Evolutionary conservation across 1,284 basidiomycete genomes (phyloP), one percentile per base, ranked within the genome.

Genomic region (Cryptococcus floricola): DNA sequence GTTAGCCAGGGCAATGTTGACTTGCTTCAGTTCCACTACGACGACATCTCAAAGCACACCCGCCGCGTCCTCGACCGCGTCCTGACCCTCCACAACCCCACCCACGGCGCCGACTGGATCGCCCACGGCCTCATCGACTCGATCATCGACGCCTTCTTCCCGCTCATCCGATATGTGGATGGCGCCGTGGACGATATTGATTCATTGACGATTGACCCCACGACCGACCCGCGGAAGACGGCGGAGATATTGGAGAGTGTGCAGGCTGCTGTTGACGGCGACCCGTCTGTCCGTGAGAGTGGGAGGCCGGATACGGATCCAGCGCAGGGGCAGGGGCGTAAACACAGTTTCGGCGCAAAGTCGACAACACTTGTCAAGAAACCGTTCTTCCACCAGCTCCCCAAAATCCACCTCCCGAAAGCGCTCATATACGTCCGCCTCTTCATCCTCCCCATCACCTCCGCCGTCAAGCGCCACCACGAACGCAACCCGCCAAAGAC

Each of bases 61-160:
- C 83, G 89, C 59, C 84, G 86, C 18, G 88, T 97, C 2, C 82
- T 87, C 38, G 85, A 85, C 63, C 85, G 87, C 39, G 81, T 90
- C 28, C 74, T 84, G 48, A 59, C 65, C n/a, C 54, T 64, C 0
- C 57, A 65, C n/a, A n/a, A 69, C 61, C 64, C 86, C 60, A 78
- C 85, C 59, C 82, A 82, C 54, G 76, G 82, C 48, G 85, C 89
- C 48, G 91, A 95, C 71, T 97, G 92, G 92, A 91, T 98, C 62
- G 91, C 91, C 0, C 92, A 98, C 73, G 90, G 88, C 16, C 81
- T 97, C 52, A 81, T 97, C 69, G 94, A 97, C 70, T 95, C 92
- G 1, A 86, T 97, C 50, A 91, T 97, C 34, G 94, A 98, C 71
- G 86, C 91, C 1, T 96, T 96, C 77, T 91, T 93, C 74, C 93